A percentile compares a stretch with the other conserved stretches of the same genome.
Evolutionary conservation across 331 rosid species (phyloP).

Genomic region (Pyrus hybrid): DNA sequence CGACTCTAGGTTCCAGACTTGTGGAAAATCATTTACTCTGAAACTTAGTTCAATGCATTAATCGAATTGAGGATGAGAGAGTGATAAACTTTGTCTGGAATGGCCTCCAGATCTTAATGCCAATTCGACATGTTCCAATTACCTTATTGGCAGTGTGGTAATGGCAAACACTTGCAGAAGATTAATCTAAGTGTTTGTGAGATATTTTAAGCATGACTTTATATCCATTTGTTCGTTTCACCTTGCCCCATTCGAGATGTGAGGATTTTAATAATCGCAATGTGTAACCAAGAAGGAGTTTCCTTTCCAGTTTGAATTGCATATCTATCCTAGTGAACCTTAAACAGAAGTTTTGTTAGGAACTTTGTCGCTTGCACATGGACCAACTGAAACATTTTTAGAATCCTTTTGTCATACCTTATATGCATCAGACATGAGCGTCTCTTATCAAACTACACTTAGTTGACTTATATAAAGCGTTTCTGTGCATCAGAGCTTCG

Average conservation of each 20-base stretch:
- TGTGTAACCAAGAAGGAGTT: not conserved
- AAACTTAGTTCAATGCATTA: too few species aligned
- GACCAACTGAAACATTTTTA: not conserved
- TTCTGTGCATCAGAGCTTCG: too few species aligned
- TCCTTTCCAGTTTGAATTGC: not conserved
- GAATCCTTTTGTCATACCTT: not conserved
- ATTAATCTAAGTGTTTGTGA: not conserved
- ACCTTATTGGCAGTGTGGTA: not conserved
- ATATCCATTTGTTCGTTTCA: too few species aligned
- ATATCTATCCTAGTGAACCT: not conserved
- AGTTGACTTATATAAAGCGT: too few species aligned
- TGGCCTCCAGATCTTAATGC: not conserved
- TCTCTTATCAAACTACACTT: too few species aligned
- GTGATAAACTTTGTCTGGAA: not conserved
- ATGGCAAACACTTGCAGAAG: not conserved
- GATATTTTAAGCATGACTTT: not conserved
- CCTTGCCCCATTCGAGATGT: not conserved
- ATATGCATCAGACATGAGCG: too few species aligned
- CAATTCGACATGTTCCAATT: not conserved
- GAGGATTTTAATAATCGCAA: not conserved
- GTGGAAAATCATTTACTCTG: too few species aligned
- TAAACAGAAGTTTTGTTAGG: too few species aligned
- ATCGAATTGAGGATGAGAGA: too few species aligned
- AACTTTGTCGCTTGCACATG: not conserved
- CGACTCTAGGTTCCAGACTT: too few species aligned